Percentiles rank a stretch among this genome's conserved stretches.
Conservation (phyloP, 495 filamentous ascomycete species). For the Neurospora discreta region DNA sequence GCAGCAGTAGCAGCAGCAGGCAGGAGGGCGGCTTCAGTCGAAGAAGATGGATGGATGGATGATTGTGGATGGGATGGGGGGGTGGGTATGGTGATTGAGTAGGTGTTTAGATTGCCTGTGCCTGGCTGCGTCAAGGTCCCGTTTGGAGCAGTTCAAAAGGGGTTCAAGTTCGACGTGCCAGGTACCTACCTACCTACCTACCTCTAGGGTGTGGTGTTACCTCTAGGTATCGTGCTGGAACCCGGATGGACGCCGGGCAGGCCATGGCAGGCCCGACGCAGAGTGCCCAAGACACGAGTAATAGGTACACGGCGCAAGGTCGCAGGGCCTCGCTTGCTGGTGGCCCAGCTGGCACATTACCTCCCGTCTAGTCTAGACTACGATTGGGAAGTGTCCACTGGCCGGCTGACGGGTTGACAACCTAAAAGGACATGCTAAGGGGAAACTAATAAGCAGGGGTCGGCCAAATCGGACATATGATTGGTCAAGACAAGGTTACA, state of each 20-base stretch:
- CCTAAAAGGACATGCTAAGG: conserved; percentile 6
- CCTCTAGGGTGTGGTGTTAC: background rate
- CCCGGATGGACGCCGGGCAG: background rate
- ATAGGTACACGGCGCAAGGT: background rate
- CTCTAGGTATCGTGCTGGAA: background rate
- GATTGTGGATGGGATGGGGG: background rate
- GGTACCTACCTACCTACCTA: no score
- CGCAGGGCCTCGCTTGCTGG: background rate
- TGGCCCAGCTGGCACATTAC: conserved; percentile 4
- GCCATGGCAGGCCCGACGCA: background rate
- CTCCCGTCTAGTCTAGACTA: no score
- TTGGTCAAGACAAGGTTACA: conserved; percentile 6
- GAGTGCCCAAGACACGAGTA: background rate
- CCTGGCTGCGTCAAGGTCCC: conserved; percentile 5
- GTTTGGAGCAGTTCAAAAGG: conserved; percentile 21
- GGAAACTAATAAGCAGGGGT: conserved; percentile 15
- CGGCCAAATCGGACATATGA: conserved; percentile 5
- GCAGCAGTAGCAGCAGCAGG: background rate
- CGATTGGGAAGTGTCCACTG: conserved; percentile 5
- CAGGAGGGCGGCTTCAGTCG: conserved; percentile 1
- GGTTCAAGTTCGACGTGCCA: conserved; percentile 11
- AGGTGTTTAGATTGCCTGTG: conserved; percentile 10
- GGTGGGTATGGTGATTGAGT: background rate
- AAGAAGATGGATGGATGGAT: background rate
- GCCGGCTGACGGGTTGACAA: conserved; percentile 5